Conservation (phyloP, 2,329 filamentous ascomycete genomes). For the Penicillium sp. region DNA sequence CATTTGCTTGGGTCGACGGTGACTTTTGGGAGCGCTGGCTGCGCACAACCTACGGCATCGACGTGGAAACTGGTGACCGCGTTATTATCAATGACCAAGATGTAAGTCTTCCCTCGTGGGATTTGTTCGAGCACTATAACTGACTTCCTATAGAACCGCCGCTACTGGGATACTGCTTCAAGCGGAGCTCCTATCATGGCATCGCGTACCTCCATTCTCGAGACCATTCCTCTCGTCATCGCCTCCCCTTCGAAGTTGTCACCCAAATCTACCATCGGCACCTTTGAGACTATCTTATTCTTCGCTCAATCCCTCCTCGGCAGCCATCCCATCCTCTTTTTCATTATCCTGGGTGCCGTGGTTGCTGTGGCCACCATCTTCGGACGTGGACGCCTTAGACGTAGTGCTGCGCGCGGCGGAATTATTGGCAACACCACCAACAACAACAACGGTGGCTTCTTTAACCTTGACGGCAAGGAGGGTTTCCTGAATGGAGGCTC, state of each 20-base stretch:
- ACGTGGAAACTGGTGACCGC: constrained; percentile 78
- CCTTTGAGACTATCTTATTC: constrained; percentile 48
- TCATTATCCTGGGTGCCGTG: constrained; percentile 39
- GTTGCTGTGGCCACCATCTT: constrained; percentile 35
- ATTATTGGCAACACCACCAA: constrained; percentile 34
- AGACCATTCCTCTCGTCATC: constrained; percentile 62
- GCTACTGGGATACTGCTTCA: constrained; percentile 90
- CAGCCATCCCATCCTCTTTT: constrained; percentile 45
- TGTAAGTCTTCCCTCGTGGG: constrained; percentile 56
- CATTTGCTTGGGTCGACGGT: constrained; percentile 96
- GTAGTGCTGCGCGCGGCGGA: constrained; percentile 32
- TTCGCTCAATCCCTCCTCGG: constrained; percentile 43
- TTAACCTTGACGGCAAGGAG: constrained; percentile 50
- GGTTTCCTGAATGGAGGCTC: constrained; percentile 43
- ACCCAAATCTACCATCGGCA: constrained; percentile 50
- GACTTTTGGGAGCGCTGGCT: constrained; percentile 98
- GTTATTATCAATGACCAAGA: constrained; percentile 98
- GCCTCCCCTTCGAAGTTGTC: constrained; percentile 48
- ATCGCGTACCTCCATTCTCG: constrained; percentile 84
- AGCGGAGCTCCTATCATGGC: constrained; percentile 88
- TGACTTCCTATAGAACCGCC: constrained; percentile 64
- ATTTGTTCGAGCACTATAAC: constrained; percentile 5
- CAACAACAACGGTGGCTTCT: constrained; percentile 42
- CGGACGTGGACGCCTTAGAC: constrained; percentile 33
- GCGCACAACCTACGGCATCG: constrained; percentile 88